Conservation (phyloP, 805 yeast genomes). For the Candida sakaeoensis region DNA sequence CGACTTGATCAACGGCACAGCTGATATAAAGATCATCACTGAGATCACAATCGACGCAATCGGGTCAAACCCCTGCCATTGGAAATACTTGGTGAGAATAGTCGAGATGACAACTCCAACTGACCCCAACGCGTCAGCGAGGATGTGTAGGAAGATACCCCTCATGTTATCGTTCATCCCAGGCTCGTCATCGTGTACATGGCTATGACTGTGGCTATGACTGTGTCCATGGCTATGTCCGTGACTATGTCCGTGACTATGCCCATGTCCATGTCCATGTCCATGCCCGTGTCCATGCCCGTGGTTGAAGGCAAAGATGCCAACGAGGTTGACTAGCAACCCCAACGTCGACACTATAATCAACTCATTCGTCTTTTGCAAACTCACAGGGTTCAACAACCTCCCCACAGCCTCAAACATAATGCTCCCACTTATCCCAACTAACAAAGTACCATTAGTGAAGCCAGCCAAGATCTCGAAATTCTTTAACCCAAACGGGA, state of each 20-base stretch:
- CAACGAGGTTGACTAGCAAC: conserved; percentile 81
- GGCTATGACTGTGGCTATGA: conserved; percentile 24
- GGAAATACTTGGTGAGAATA: conserved; percentile 60
- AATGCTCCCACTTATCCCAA: conserved; percentile 88
- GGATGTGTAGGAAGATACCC: conserved; percentile 88
- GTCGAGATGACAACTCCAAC: conserved; percentile 96
- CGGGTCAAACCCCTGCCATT: conserved; percentile 83
- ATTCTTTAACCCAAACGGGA: conserved; percentile 81
- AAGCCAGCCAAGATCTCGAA: conserved; percentile 93
- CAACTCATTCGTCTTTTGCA: conserved; percentile 79
- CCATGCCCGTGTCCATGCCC: conserved; percentile 36
- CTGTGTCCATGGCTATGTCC: conserved; percentile 21
- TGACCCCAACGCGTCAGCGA: conserved; percentile 96
- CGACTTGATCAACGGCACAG: conserved; percentile 78
- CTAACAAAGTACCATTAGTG: conserved; percentile 82
- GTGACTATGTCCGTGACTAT: conserved; percentile 29
- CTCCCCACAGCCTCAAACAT: conserved; percentile 84
- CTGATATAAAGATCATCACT: conserved; percentile 69
- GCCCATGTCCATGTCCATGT: conserved; percentile 35
- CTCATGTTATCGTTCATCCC: conserved; percentile 68
- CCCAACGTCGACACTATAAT: conserved; percentile 84
- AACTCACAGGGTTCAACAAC: conserved; percentile 67
- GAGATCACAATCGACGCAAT: conserved; percentile 88
- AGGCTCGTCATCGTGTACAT: conserved; percentile 15
- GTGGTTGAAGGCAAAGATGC: conserved; percentile 91